Base-by-base conservation (phyloP, 805 yeast species). In the Yamadazyma insecticola region DNA sequence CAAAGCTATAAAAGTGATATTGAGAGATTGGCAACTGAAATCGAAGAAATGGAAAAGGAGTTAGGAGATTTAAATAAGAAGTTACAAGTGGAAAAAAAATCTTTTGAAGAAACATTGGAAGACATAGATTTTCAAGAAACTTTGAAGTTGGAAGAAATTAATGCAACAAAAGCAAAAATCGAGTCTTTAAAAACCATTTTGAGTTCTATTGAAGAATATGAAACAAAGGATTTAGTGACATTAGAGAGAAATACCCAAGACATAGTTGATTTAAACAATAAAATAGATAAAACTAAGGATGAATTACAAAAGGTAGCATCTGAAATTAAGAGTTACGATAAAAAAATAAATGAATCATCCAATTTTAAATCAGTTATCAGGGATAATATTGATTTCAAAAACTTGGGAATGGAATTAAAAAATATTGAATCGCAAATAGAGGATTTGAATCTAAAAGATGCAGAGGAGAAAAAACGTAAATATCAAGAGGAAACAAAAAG, bases 291-390 rank as follows among this genome's bases (percentile, higher is more conserved):
- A 1, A 30, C 52, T 22, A 12, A 19, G n/a, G 18, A 12, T 5
- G 21, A 25, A 12, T 1, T 57, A 51, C n/a, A n/a, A n/a, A n/a
- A n/a, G n/a, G n/a, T n/a, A n/a, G n/a, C n/a, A 50, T 36, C 41
- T 24, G 35, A 45, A 2, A 47, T 70, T 4, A 51, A 52, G 22
- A 49, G 40, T 7, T 54, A 56, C 18, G 76, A 66, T 32, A 60
- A 53, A 30, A 66, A 58, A 28, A 45, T 78, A 1, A 60, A 57
- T n/a, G 81, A 83, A 40, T 71, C 83, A 1, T 69, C 70, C 19
- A 72, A 70, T 31, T 73, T 76, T 29, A 78, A 81, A 43, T 72
- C 86, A 18, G 76, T 76, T 35, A 58, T 86, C 6, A 60, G 74
- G 21, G 78, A 80, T 26, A 85, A 82, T 39, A 45, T 85, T 20